Base-by-base conservation (phyloP, 2,329 filamentous ascomycete genomes). In the Ascochyta viciae-villosae region DNA sequence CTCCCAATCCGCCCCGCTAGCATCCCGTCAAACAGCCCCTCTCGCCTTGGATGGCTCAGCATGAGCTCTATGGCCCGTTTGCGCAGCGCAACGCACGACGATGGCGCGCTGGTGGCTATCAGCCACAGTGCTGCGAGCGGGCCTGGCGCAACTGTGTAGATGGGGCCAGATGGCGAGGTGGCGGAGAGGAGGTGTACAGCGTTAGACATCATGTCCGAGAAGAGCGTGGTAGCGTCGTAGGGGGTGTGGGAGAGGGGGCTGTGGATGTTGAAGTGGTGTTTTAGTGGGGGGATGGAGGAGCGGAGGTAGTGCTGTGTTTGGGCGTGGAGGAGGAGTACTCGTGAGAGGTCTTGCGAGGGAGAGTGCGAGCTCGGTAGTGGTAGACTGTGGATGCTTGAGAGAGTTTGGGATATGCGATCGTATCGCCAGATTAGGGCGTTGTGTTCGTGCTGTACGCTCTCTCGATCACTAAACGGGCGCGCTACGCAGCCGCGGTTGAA, bases 1-100 rank as follows among this genome's bases (percentile, higher is more conserved):
- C 55, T 60, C 3, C 69, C 72, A 24, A 75, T 62, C 22, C 63
- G 54, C 0, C 71, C 74, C 85, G 85, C 88, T 84, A 91, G 68
- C 81, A 90, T 1, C 84, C 87, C 66, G 84, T 80, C 39, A 74
- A 78, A 70, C 86, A 89, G 2, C 75, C 82, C 19, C 68, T 73
- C 19, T 82, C 85, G 61, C 6, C 72, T 50, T 3, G 72, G 70
- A 44, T 67, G 65, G 16, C 63, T 56, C 4, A 71, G 39, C 55
- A 74, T 63, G 22, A 74, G 47, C 0, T 52, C 55, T 8, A 72
- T 60, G 6, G 72, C 69, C 33, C 59, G 62, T 3, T 63, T 66
- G 9, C 72, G 69, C 5, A 72, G 44, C 2, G 51, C 46, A 15
- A 53, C 50, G 29, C 62, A 67, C 1, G 55, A 42, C 3, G 69